Evolutionary conservation across 441 rosid genomes (phyloP).

Genomic region (Capsella rubella): DNA sequence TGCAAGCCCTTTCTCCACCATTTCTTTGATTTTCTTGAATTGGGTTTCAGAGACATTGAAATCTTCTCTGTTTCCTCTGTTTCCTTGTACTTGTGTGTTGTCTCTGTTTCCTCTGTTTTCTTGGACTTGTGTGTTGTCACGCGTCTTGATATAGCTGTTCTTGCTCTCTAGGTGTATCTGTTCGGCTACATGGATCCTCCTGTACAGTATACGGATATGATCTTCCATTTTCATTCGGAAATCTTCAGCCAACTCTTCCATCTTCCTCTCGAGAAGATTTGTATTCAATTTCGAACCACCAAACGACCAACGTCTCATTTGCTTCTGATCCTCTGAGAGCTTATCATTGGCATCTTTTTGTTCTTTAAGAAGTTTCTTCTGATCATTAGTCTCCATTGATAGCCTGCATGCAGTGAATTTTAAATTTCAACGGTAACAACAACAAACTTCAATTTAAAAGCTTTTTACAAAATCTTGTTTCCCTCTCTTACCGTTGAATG

Average conservation of each 20-base stretch:
- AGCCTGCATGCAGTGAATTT: neutral
- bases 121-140: slow-evolving; percentile 43
- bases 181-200: slow-evolving; percentile 71
- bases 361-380: slow-evolving; percentile 48
- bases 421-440: neutral
- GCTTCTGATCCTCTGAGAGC: slow-evolving; percentile 46
- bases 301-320: slow-evolving; percentile 43
- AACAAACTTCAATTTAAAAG: slow-evolving; percentile 30
- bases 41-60: slow-evolving; percentile 27
- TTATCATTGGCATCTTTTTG: slow-evolving; percentile 45
- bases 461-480: neutral
- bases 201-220: slow-evolving; percentile 56
- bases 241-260: slow-evolving; percentile 65
- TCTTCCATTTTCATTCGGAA: slow-evolving; percentile 65
- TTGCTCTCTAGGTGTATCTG: slow-evolving; percentile 67
- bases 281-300: slow-evolving; percentile 51
- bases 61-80: slow-evolving; percentile 8
- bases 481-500: slow-evolving; percentile 28
- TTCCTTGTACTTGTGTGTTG: slow-evolving; percentile 37
- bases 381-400: slow-evolving; percentile 44
- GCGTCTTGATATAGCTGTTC: slow-evolving; percentile 45
- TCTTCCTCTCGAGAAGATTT: slow-evolving; percentile 55
- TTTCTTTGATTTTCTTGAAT: slow-evolving; percentile 48
- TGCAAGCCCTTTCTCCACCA: slow-evolving; percentile 40
- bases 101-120: slow-evolving; percentile 40